Conservation (phyloP, 2,329 filamentous ascomycete species). For the Didymella lethalis region DNA sequence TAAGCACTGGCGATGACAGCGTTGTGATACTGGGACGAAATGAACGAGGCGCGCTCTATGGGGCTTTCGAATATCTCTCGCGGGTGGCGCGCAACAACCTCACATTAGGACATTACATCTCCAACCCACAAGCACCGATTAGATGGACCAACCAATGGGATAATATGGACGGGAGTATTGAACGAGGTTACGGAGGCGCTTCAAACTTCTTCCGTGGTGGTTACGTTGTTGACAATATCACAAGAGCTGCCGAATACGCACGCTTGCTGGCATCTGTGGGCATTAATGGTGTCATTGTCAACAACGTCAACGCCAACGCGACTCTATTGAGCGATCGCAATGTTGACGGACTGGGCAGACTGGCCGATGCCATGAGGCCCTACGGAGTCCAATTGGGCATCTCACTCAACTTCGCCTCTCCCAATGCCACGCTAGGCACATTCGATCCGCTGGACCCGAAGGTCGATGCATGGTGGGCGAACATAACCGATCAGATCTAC, state of each 20-base stretch:
- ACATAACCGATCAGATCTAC: slow-evolving; percentile 68
- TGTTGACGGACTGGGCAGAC: slow-evolving; percentile 66
- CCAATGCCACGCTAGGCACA: slow-evolving; percentile 62
- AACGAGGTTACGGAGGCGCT: slow-evolving; percentile 71
- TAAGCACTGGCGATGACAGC: slow-evolving; percentile 57
- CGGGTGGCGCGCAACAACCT: slow-evolving; percentile 68
- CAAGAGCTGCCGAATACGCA: slow-evolving; percentile 68
- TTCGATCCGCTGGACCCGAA: slow-evolving; percentile 69
- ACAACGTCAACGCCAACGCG: slow-evolving; percentile 76
- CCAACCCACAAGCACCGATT: slow-evolving; percentile 67
- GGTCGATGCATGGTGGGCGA: slow-evolving; percentile 70
- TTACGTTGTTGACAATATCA: slow-evolving; percentile 64
- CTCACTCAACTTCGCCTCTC: slow-evolving; percentile 73
- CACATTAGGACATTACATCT: slow-evolving; percentile 56
- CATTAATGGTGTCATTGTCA: slow-evolving; percentile 72
- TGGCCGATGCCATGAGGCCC: slow-evolving; percentile 71
- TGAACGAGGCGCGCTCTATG: slow-evolving; percentile 72
- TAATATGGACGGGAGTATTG: slow-evolving; percentile 72
- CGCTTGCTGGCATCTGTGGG: slow-evolving; percentile 71
- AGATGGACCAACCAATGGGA: slow-evolving; percentile 80
- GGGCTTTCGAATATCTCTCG: slow-evolving; percentile 73
- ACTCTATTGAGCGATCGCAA: slow-evolving; percentile 64
- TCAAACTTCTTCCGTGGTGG: slow-evolving; percentile 74
- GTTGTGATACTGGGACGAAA: slow-evolving; percentile 70
- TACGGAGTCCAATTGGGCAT: slow-evolving; percentile 72